Percentiles rank a stretch among this genome's conserved stretches.
Evolutionary conservation across 1,139 yeast species (phyloP).

Genomic region (Yamadazyma dendronema): DNA sequence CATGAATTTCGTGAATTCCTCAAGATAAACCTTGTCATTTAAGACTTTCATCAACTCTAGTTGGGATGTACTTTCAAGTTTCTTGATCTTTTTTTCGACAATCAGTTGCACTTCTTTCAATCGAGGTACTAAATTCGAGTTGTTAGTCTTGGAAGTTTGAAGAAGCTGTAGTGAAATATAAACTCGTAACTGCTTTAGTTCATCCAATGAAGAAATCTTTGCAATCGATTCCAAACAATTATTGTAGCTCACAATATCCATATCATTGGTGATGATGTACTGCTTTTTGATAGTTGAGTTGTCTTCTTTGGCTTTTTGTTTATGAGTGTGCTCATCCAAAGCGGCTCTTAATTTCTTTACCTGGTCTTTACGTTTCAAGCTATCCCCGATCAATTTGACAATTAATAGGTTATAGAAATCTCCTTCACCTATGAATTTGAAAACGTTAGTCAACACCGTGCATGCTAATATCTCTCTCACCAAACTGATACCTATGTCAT

Average conservation of each 20-base stretch:
- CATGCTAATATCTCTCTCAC: conserved; percentile 64
- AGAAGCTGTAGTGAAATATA: conserved; percentile 20
- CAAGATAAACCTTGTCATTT: conserved; percentile 13
- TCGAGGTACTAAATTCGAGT: conserved; percentile 10
- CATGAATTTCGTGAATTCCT: conserved; percentile 58
- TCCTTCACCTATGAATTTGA: conserved; percentile 62
- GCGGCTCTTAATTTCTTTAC: conserved; percentile 73
- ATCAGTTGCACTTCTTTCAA: conserved; percentile 14
- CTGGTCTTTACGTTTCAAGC: conserved; percentile 71
- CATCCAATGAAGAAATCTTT: conserved; percentile 18
- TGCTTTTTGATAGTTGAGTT: conserved; percentile 9
- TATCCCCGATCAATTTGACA: conserved; percentile 59
- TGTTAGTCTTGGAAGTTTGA: conserved; percentile 8
- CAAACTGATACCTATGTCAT: conserved; percentile 49
- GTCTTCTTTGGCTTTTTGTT: conserved; percentile 5
- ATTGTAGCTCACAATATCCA: conserved; percentile 39
- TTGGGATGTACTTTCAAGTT: conserved; percentile 10
- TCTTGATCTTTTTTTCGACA: conserved; percentile 12
- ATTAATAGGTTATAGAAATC: conserved; percentile 74
- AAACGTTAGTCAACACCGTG: conserved; percentile 44
- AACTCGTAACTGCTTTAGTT: conserved; percentile 21
- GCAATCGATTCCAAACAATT: conserved; percentile 33
- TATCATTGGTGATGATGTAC: conserved; percentile 20
- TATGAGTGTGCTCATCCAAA: conserved; percentile 60
- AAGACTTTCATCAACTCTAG: conserved; percentile 8